Conservation (phyloP, 257 asterid species). For the Petunia secreta region DNA sequence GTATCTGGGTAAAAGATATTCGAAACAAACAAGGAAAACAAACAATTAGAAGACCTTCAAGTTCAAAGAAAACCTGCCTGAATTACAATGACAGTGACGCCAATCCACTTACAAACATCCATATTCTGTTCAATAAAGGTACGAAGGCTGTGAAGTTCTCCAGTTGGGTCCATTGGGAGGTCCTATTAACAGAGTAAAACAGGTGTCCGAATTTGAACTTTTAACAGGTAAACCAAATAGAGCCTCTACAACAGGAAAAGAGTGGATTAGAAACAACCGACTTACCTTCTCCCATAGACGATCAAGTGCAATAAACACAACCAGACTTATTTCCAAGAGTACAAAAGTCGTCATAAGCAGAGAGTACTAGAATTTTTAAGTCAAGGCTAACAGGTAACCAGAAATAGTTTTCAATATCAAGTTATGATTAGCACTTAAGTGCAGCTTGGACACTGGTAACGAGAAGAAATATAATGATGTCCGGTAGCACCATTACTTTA, state of each 20-base stretch:
- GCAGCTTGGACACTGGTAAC: not conserved
- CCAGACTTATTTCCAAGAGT: constrained; percentile 65
- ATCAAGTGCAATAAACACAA: constrained; percentile 73
- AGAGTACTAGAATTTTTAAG: constrained; percentile 55
- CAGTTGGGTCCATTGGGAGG: constrained; percentile 83
- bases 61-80: constrained; percentile 63
- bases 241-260: not conserved
- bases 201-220: constrained; percentile 22
- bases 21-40: constrained; percentile 7
- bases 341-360: constrained; percentile 54
- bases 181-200: constrained; percentile 48
- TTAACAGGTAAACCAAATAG: not conserved
- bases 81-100: constrained; percentile 57
- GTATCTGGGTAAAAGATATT: not conserved
- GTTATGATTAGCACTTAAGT: not conserved
- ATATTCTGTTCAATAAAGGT: constrained; percentile 57
- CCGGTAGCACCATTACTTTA: constrained; percentile 5
- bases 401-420: not conserved
- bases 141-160: constrained; percentile 64
- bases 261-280: constrained; percentile 16
- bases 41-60: constrained; percentile 24
- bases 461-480: not conserved
- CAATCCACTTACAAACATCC: constrained; percentile 72
- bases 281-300: constrained; percentile 79
- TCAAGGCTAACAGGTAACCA: constrained; percentile 46